Evolutionary conservation across 192 early-diverging fungal species (phyloP).

Genomic region (Rhizoclosmatium globosum): DNA sequence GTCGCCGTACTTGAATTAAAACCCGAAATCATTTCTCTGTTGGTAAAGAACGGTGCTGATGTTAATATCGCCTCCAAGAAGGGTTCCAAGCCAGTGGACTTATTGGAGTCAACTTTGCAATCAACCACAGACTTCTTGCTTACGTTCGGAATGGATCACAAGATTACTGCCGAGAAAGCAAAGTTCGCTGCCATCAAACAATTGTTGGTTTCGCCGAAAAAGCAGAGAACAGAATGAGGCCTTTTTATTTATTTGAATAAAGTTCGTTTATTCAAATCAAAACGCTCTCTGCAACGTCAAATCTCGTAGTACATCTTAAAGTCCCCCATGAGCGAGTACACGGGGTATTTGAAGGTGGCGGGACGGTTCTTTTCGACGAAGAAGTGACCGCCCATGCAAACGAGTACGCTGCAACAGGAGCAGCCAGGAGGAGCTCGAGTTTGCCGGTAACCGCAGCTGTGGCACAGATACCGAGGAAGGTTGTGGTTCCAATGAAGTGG

Average conservation of each 20-base stretch:
- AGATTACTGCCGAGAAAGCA: no score
- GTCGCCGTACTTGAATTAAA: neutral
- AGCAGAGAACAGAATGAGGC: no score
- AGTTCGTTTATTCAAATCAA: neutral
- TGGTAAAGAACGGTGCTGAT: no score
- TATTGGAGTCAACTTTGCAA: no score
- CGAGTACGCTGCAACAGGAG: constrained; percentile 49
- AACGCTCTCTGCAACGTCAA: constrained; percentile 18
- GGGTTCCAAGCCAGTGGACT: no score
- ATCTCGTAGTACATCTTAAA: constrained; percentile 52
- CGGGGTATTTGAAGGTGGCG: constrained; percentile 75
- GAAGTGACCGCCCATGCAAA: constrained; percentile 67
- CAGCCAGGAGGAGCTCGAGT: neutral
- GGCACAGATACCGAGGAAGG: constrained; percentile 7
- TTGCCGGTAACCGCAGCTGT: neutral
- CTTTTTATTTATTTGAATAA: no score
- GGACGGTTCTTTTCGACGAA: constrained; percentile 64
- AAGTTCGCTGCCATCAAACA: no score
- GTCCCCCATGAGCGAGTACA: constrained; percentile 69
- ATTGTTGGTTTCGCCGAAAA: no score
- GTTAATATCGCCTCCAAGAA: no score
- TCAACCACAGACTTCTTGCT: no score
- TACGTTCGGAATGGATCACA: no score
- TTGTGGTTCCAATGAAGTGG: constrained; percentile 59
- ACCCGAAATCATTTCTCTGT: no score